phyloP scores from a whole-genome alignment of 345 rosid species.

The Salix viminalis region DNA sequence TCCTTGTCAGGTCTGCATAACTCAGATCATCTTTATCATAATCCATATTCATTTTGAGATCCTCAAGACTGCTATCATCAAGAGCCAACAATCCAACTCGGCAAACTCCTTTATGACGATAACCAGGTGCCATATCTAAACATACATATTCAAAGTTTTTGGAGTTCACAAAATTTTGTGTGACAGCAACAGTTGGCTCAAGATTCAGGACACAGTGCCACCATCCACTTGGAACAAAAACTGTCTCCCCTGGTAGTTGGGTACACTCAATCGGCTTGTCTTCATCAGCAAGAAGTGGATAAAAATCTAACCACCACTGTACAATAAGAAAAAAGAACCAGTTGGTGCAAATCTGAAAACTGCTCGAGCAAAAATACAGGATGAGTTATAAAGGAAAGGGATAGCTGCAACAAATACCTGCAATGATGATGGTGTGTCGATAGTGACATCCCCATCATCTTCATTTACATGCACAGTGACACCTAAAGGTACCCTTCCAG shows the following conservation, averaged over 20 bases:
- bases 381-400: slow-evolving; percentile 4
- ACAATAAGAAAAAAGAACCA: slow-evolving; percentile 6
- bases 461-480: slow-evolving; percentile 95
- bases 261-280: slow-evolving; percentile 95
- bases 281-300: slow-evolving; percentile 84
- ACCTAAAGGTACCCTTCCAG: slow-evolving; percentile 93
- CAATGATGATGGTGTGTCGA: slow-evolving; percentile 83
- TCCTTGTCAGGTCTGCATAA: slow-evolving; percentile 62
- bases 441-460: slow-evolving; percentile 88
- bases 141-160: slow-evolving; percentile 84
- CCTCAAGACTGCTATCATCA: slow-evolving; percentile 44
- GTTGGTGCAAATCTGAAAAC: slow-evolving; percentile 4
- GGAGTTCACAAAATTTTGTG: slow-evolving; percentile 84
- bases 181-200: slow-evolving; percentile 86
- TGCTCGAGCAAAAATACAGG: slow-evolving; percentile 11
- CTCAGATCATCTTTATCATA: slow-evolving; percentile 35
- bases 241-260: slow-evolving; percentile 85
- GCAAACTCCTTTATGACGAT: slow-evolving; percentile 85
- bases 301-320: slow-evolving; percentile 97
- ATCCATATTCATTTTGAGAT: slow-evolving; percentile 28
- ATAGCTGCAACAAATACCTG: slow-evolving; percentile 49
- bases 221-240: slow-evolving; percentile 97
- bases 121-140: slow-evolving; percentile 96
- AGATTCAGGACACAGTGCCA: slow-evolving; percentile 95
- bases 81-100: slow-evolving; percentile 92